Conservation (phyloP, 2,329 filamentous ascomycete species). For the Aspergillus oerlinghausenensis region DNA sequence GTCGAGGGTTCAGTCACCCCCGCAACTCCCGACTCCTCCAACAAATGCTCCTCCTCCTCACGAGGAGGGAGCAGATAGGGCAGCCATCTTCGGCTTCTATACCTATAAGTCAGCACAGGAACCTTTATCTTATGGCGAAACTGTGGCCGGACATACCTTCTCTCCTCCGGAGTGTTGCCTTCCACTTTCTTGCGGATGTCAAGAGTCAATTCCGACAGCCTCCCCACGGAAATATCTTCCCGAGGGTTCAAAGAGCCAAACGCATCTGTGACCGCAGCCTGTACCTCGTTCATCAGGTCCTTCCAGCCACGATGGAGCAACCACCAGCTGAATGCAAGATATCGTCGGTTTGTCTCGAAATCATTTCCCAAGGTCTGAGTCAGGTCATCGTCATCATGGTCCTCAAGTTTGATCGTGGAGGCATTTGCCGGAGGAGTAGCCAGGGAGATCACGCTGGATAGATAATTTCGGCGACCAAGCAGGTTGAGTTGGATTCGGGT, state of each 20-base stretch:
- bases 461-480: conserved; percentile 87
- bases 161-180: conserved; percentile 62
- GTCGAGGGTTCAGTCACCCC: conserved; percentile 36
- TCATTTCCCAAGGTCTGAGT: conserved; percentile 85
- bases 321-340: conserved; percentile 98
- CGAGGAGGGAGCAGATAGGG: conserved; percentile 73
- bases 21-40: conserved; percentile 76
- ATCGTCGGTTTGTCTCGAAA: conserved; percentile 92
- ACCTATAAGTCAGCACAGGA: conserved; percentile 7
- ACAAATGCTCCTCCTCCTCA: conserved; percentile 75
- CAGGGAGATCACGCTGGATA: conserved; percentile 89
- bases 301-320: conserved; percentile 86
- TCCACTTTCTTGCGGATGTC: conserved; percentile 83
- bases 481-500: conserved; percentile 96
- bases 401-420: conserved; percentile 80
- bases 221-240: conserved; percentile 78
- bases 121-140: conserved; percentile 16
- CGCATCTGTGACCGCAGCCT: conserved; percentile 78
- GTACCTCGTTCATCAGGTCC: conserved; percentile 74
- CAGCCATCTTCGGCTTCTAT: conserved; percentile 66
- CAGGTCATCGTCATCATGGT: conserved; percentile 88
- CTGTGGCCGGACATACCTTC: conserved; percentile 41
- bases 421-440: conserved; percentile 68
- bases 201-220: conserved; percentile 72
- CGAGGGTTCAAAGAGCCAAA: conserved; percentile 86